These are phyloP conservation scores for Neurospora discreta DNA, from an alignment of 495 filamentous ascomycete genomes.

Conservation along the genomic window DNA sequence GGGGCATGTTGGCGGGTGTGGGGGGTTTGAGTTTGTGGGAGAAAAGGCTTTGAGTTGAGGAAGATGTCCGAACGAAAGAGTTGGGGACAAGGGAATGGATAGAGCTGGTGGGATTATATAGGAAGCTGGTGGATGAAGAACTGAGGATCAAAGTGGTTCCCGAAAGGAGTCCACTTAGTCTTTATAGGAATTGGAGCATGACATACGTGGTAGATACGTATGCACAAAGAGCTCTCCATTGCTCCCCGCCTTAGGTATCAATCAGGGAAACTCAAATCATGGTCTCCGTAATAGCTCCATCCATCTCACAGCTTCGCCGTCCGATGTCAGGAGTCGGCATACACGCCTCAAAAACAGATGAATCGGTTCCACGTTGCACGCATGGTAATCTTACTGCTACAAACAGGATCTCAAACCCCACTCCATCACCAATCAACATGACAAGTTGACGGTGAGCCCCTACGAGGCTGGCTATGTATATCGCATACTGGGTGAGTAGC, in stretches of 20 bases:
- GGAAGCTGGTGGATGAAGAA: neutral
- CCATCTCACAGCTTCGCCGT: neutral
- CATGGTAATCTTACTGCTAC: neutral
- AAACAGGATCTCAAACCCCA: neutral
- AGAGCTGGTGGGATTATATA: neutral
- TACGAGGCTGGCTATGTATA: neutral
- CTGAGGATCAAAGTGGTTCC: neutral
- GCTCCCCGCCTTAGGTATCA: neutral
- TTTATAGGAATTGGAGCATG: neutral
- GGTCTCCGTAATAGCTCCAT: neutral
- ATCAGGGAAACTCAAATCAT: neutral
- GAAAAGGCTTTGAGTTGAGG: neutral
- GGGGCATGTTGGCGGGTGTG: slow-evolving; percentile 41
- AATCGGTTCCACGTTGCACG: neutral
- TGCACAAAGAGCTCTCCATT: neutral
- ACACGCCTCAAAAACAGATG: neutral
- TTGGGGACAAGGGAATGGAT: neutral
- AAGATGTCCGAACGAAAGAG: neutral
- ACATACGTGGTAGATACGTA: neutral
- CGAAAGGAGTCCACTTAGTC: neutral
- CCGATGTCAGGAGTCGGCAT: neutral
- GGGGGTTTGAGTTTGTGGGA: neutral
- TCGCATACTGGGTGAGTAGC: neutral
- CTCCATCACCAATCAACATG: neutral
- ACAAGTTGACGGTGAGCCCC: neutral